A percentile compares a stretch with the other conserved stretches of the same genome.
phyloP scores from a whole-genome alignment of 116 monocot species.

The Papilionanthe hybrid region DNA sequence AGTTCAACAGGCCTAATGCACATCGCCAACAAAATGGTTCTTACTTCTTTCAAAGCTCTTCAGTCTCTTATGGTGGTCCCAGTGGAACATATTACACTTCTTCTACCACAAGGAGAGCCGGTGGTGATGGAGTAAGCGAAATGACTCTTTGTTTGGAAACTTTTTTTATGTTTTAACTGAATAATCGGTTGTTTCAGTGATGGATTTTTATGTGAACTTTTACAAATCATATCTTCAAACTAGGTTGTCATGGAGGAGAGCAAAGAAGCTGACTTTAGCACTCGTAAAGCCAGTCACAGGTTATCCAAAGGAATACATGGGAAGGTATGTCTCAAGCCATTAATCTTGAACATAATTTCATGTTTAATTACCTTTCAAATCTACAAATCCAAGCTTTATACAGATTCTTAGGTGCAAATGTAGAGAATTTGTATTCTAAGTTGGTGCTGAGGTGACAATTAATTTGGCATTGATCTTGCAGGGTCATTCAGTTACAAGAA shows the following conservation, averaged over 20 bases:
- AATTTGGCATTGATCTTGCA: conserved; percentile 18
- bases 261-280: conserved; percentile 80
- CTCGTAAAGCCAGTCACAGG: conserved; percentile 69
- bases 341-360: neutral
- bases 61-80: conserved; percentile 80
- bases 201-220: neutral
- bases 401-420: neutral
- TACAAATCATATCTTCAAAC: neutral
- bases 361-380: neutral
- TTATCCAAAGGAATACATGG: conserved; percentile 57
- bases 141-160: neutral
- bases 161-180: neutral
- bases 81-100: conserved; percentile 62
- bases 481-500: conserved; percentile 82
- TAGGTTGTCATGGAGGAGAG: conserved; percentile 62
- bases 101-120: conserved; percentile 67
- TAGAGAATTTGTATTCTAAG: neutral
- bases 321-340: conserved; percentile 36
- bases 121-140: conserved; percentile 70
- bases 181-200: neutral
- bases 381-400: neutral
- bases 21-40: conserved; percentile 22
- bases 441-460: neutral
- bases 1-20: conserved; percentile 10
- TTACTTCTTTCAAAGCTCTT: conserved; percentile 69